A percentile compares a stretch with the other conserved stretches of the same genome.
Conservation (phyloP, 129 eudicot genomes). For the Smallanthus sonchifolius region DNA sequence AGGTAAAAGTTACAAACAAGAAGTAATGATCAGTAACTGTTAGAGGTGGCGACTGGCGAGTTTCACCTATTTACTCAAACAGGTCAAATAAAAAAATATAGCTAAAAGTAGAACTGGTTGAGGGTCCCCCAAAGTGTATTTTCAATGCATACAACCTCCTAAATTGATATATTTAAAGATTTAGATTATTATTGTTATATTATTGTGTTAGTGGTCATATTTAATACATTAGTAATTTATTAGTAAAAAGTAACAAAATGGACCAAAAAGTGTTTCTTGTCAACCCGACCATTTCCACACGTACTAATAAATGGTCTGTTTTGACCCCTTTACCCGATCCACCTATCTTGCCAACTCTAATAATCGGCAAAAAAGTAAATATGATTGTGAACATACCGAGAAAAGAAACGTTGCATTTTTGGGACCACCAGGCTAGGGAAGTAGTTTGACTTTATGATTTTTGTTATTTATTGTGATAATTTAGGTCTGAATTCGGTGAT, state of each 20-base stretch:
- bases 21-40: neutral
- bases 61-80: neutral
- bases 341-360: neutral
- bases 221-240: neutral
- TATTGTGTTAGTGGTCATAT: neutral
- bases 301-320: neutral
- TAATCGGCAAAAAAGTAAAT: neutral
- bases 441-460: neutral
- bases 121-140: neutral
- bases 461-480: neutral
- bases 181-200: neutral
- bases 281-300: neutral
- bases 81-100: neutral
- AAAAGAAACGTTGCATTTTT: neutral
- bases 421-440: neutral
- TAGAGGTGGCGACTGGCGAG: neutral
- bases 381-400: neutral
- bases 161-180: neutral
- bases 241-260: neutral
- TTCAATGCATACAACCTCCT: neutral
- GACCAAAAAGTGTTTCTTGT: neutral
- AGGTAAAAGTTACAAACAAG: neutral
- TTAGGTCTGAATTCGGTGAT: neutral
- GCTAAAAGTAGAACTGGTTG: neutral
- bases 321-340: neutral